Base-by-base conservation (phyloP, 2,329 filamentous ascomycete species). In the Nectriaceae sp. region DNA sequence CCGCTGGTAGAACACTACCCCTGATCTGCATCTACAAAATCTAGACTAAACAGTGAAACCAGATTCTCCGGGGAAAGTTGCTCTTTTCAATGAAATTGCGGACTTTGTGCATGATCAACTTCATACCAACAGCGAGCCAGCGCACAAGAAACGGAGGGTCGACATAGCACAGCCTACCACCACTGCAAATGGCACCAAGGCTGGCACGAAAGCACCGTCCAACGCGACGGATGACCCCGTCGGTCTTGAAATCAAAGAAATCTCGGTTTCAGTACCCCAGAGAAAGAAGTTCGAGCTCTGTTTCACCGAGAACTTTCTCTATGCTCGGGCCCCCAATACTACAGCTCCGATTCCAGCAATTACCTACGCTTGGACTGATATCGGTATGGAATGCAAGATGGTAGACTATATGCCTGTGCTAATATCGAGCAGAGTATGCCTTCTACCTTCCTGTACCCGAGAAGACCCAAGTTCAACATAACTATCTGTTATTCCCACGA, bases 201-300 rank as follows among this genome's bases (percentile, higher is more conserved):
- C 37, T 20, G 51, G 45, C 15, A 47, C 60, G 36, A 61, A 57
- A 38, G 57, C 52, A 44, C 44, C 54, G 54, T 49, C 67, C 20
- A 73, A 73, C 42, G 73, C 77, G 1, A 70, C 71, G 2, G 68
- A 72, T 5, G 82, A 85, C 56, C 59, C 72, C 5, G 68, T 85
- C 0, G 66, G 85, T 21, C 70, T 87, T 16, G 79, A 80, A 54
- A 73, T 87, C 50, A 84, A 83, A 65, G 84, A 87, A 38, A 83
- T 88, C 18, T 87, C 83, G 0, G 74, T 87, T n/a, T 80, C 82
- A 1, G 75, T 86, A 4, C 85, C 85, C 0, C 82, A 84, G 68
- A 75, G 85, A 53, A 88, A 88, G 69, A 88, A 87, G 66, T 83
- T 83, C 56, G 81, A 83, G 54, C 65, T 88, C 8, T 84, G 80